Base-by-base conservation (phyloP, 2,329 filamentous ascomycete genomes). In the Epichloe glyceriae region DNA sequence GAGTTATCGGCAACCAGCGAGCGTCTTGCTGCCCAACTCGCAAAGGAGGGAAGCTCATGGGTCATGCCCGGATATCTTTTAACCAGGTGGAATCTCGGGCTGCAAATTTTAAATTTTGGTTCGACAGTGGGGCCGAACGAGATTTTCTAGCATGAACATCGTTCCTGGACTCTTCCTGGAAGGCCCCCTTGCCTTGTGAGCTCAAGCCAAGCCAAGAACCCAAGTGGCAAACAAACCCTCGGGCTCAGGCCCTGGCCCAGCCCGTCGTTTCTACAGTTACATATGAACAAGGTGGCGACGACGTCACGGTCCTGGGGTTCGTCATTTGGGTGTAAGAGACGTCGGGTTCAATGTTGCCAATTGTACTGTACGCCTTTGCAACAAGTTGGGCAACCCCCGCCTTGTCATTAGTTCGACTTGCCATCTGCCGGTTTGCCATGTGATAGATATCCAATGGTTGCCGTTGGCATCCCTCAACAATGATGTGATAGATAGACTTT, bases 241-340 rank as follows among this genome's bases (percentile, higher is more conserved):
- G 26, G 26, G 26, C 26, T 30, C 26, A 30, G 26, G 7, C 26
- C 26, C 26, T 30, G 26, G 26, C 26, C 26, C 26, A 26, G 26
- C 26, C 26, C 26, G 26, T 26, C 7, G 26, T 26, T 26, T 26
- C 26, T 26, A 26, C 6, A 26, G 7, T 26, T 3, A n/a, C n/a
- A n/a, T n/a, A 26, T 26, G 4, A 4, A 35, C 11, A 12, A 42
- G 11, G 46, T 37, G 35, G 22, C 41, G 38, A 46, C 50, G 46
- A 52, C 46, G 46, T 52, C 50, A 52, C 50, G 42, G 35, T 35
- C 17, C 34, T 11, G 44, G 40, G 48, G 41, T 37, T 42, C 39
- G 39, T 49, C 30, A 19, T 22, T 33, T 19, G 6, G 11, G 33
- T 37, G 17, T 12, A 12, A 43, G 30, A 37, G 30, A 30, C 39